A percentile compares a stretch with the other conserved stretches of the same genome.
These are phyloP conservation scores for Solanum infundibuliforme DNA, from an alignment of 257 asterid species.

Conservation along the genomic window DNA sequence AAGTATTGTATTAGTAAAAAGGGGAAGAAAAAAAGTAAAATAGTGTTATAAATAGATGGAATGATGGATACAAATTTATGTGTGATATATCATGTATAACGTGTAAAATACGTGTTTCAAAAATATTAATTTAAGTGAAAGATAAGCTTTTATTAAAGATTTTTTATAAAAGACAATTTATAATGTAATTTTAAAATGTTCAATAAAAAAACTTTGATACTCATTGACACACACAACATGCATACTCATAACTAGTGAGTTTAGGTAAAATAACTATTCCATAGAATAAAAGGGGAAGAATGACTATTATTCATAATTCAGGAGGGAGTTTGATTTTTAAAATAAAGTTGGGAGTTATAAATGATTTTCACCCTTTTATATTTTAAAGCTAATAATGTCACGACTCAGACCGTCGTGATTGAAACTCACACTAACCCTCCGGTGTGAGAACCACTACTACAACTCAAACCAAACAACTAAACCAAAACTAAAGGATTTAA, in stretches of 20 bases:
- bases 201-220: not conserved
- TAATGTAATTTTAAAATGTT: no score
- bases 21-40: not conserved
- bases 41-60: not conserved
- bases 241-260: not conserved
- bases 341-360: not conserved
- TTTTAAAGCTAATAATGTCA: not conserved
- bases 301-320: not conserved
- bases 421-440: no score
- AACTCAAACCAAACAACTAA: no score
- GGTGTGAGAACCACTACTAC: no score
- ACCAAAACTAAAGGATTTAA: no score
- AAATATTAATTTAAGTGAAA: no score
- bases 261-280: no score
- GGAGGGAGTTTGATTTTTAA: not conserved
- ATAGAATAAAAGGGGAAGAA: no score
- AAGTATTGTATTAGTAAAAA: not conserved
- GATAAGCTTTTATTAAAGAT: not conserved
- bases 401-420: no score
- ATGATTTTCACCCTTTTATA: not conserved
- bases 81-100: not conserved
- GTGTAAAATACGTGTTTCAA: not conserved
- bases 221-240: not conserved
- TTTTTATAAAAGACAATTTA: not conserved
- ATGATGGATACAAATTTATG: not conserved